Evolutionary conservation across 2,329 filamentous ascomycete species (phyloP), one percentile per base, ranked within the genome.

Genomic region (Hirsutella minnesotensis): DNA sequence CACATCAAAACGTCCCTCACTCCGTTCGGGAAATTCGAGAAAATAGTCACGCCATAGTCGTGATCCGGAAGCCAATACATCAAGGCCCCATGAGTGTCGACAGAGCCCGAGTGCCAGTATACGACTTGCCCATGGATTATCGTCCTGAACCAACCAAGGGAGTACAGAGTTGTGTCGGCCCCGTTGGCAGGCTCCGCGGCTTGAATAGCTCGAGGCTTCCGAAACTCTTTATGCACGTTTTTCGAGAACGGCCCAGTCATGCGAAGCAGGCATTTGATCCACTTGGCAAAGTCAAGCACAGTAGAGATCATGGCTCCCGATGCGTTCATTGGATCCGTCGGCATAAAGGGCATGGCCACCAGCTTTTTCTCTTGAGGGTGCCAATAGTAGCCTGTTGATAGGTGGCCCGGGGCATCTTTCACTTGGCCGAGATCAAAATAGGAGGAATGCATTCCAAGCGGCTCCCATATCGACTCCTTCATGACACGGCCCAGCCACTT

Each of bases 281-380:
- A 79, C 49, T 65, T 66, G 3, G 62, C 53, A 51, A 72, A 76
- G 56, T 77, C 73, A 12, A 60, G 43, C 2, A 70, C 69, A 37
- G 63, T 71, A 20, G 66, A 69, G 18, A 75, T 56, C 40, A 66
- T 53, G 24, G 56, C 60, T 0, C 66, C 67, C 1, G 67, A 64
- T 12, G 66, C 67, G 47, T 59, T 61, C 22, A 57, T 49, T 49
- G 56, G 62, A 27, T 48, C 34, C 3, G 51, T 48, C 9, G 46
- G 44, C 34, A 54, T 44, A 15, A 56, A 47, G 3, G 66, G 54
- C 19, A 56, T 49, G 8, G 51, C 47, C 1, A 49, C 46, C 12
- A 62, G 51, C 4, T 47, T 29, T 0, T 47, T 47, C 2, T 48
- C 49, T 1, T 53, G 45, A 2, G 60, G 50, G 7, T 65, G 47